A percentile compares a stretch with the other conserved stretches of the same genome.
Conservation (phyloP, 2,329 filamentous ascomycete species). For the Huntiella decipiens region DNA sequence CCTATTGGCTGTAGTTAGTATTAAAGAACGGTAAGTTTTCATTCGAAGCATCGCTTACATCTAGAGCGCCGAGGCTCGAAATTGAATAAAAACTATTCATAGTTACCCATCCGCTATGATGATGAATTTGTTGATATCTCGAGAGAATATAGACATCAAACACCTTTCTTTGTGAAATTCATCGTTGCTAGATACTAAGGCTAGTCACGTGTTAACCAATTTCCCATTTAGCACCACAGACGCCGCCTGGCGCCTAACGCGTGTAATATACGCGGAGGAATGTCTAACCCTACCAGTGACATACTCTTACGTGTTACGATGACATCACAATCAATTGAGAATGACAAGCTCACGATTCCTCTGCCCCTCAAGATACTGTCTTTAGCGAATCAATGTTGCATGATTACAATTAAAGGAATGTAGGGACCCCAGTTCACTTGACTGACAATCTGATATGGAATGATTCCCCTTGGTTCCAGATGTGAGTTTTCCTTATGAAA, state of each 20-base stretch:
- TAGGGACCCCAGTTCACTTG: not conserved
- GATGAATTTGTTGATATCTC: too few species aligned
- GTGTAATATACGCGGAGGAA: too few species aligned
- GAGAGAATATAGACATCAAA: too few species aligned
- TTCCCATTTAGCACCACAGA: too few species aligned
- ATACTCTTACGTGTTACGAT: constrained; percentile 5
- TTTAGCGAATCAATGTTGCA: not conserved
- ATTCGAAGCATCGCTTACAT: not conserved
- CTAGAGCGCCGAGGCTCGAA: constrained; percentile 1
- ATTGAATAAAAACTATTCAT: not conserved
- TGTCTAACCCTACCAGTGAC: too few species aligned
- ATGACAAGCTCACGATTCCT: too few species aligned
- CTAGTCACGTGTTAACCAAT: too few species aligned
- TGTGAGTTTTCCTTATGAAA: constrained; percentile 2
- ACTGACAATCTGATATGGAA: constrained; percentile 1
- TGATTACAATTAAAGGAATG: not conserved
- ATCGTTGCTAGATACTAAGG: too few species aligned
- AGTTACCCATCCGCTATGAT: too few species aligned
- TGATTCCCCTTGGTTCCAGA: not conserved
- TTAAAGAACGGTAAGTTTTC: not conserved
- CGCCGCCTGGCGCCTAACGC: too few species aligned
- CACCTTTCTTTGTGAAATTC: too few species aligned
- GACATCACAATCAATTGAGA: not conserved
- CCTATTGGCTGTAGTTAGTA: constrained; percentile 24
- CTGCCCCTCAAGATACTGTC: not conserved